Evolutionary conservation across 2,329 filamentous ascomycete species (phyloP).

Genomic region (Westerdykella sp.): DNA sequence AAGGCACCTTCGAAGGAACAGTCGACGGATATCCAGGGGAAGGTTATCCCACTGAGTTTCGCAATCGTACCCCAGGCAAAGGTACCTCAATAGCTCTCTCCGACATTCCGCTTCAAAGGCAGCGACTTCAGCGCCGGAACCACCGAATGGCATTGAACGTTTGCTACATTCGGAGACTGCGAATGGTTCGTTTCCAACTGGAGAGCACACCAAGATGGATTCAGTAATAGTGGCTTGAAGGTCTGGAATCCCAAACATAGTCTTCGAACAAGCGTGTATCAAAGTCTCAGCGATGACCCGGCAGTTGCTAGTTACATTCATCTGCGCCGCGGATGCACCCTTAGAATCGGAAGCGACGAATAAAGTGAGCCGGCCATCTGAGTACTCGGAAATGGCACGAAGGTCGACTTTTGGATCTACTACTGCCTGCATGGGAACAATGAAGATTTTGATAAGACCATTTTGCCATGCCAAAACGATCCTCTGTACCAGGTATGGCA

Average conservation of each 20-base stretch:
- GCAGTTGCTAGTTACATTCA: conserved; percentile 32
- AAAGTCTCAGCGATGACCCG: conserved; percentile 30
- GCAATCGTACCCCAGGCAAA: conserved; percentile 46
- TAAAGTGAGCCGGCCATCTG: conserved; percentile 23
- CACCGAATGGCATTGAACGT: conserved; percentile 27
- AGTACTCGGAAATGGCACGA: conserved; percentile 31
- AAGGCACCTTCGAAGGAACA: conserved; percentile 43
- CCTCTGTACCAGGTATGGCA: conserved; percentile 27
- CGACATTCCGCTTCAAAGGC: conserved; percentile 27
- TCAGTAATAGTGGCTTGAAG: conserved; percentile 29
- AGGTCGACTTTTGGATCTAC: conserved; percentile 30
- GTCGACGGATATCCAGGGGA: conserved; percentile 41
- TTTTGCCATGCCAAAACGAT: conserved; percentile 31
- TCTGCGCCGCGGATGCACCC: conserved; percentile 12
- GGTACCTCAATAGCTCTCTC: conserved; percentile 42
- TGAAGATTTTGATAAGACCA: conserved; percentile 28
- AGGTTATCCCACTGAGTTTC: conserved; percentile 49
- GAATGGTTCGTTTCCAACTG: conserved; percentile 13
- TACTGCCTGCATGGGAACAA: conserved; percentile 30
- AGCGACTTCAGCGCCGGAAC: conserved; percentile 10
- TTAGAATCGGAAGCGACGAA: conserved; percentile 30
- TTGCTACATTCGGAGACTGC: conserved; percentile 29
- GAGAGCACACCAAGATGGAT: conserved; percentile 25
- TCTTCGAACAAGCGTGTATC: conserved; percentile 29
- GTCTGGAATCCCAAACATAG: conserved; percentile 30